Conservation (phyloP, 352 stramenopile species). For the Phytophthora sp. region DNA sequence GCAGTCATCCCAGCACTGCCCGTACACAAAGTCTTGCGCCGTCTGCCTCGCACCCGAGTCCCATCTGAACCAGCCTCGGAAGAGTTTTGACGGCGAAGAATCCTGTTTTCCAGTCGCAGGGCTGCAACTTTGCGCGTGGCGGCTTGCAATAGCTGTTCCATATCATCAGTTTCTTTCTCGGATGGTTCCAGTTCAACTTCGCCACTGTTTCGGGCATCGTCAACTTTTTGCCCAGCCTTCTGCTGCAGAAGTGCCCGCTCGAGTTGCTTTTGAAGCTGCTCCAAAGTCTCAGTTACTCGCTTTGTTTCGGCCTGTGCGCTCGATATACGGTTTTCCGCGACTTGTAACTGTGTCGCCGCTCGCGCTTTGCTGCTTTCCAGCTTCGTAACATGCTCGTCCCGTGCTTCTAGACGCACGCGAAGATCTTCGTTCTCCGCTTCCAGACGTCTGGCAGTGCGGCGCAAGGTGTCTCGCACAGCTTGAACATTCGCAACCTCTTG, state of each 20-base stretch:
- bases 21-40: constrained; percentile 24
- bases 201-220: constrained; percentile 5
- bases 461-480: constrained; percentile 31
- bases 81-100: constrained; percentile 34
- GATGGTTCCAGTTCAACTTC: constrained; percentile 5
- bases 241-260: constrained; percentile 19
- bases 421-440: constrained; percentile 31
- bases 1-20: constrained; percentile 18
- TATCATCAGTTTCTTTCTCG: constrained; percentile 14
- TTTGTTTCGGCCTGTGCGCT: constrained; percentile 33
- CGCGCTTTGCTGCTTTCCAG: constrained; percentile 29
- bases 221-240: neutral
- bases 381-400: constrained; percentile 24
- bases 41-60: constrained; percentile 2
- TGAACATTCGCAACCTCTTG: constrained; percentile 29
- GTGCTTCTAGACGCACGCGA: constrained; percentile 11
- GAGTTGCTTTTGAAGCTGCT: constrained; percentile 35
- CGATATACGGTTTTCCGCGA: constrained; percentile 35
- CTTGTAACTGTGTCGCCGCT: constrained; percentile 38
- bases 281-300: constrained; percentile 28
- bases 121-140: constrained; percentile 34
- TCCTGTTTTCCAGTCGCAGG: constrained; percentile 45
- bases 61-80: neutral
- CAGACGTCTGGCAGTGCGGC: constrained; percentile 19
- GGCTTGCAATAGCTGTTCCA: constrained; percentile 47